phyloP scores from a whole-genome alignment of 2,329 filamentous ascomycete species.

The Thelonectria olida region DNA sequence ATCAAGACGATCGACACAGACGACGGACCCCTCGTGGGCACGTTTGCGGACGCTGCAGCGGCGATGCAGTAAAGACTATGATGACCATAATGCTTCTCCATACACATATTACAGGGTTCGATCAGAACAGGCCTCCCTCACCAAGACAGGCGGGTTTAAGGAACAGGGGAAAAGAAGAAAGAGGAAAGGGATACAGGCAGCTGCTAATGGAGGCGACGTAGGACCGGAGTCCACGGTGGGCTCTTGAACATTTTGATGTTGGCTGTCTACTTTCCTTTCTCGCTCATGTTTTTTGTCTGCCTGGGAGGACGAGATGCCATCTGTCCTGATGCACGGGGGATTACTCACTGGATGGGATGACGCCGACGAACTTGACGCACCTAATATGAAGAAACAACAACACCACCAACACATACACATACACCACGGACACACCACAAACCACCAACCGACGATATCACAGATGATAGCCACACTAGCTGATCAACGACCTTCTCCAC shows the following conservation, averaged over 20 bases:
- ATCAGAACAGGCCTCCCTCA: neutral
- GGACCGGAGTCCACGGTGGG: neutral
- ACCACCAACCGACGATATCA: neutral
- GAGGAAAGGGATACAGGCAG: slow-evolving; percentile 1
- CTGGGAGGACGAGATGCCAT: slow-evolving; percentile 2
- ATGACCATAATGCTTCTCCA: slow-evolving; percentile 7
- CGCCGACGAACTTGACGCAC: slow-evolving; percentile 11
- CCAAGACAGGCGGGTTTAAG: neutral
- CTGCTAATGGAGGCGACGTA: neutral
- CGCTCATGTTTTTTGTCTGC: neutral
- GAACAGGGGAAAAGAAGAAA: neutral
- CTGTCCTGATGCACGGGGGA: neutral
- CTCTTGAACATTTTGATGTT: neutral
- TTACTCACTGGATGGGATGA: neutral
- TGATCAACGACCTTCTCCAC: neutral
- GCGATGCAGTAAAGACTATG: slow-evolving; percentile 53
- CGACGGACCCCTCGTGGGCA: slow-evolving; percentile 61
- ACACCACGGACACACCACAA: neutral
- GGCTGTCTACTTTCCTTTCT: neutral
- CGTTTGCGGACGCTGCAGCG: slow-evolving; percentile 67
- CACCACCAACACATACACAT: neutral
- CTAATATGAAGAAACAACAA: slow-evolving; percentile 9
- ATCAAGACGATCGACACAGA: slow-evolving; percentile 47
- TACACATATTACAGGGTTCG: neutral
- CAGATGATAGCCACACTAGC: slow-evolving; percentile 5